Evolutionary conservation across 2,329 filamentous ascomycete genomes (phyloP).

Genomic region (Ophiostoma quercus): DNA sequence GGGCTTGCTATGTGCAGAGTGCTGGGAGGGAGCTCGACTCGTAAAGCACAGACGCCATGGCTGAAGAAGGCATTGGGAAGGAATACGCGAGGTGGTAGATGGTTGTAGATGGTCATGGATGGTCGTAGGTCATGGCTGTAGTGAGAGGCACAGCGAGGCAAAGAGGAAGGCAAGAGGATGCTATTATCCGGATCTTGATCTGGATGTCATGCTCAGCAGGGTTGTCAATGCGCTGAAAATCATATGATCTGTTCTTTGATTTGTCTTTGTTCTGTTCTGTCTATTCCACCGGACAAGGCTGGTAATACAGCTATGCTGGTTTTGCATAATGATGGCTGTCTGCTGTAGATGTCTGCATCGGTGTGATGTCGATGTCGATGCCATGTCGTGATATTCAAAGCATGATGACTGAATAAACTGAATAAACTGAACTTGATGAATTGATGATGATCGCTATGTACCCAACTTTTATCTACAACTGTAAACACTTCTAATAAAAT

Average conservation of each 20-base stretch:
- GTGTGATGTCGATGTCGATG: not conserved
- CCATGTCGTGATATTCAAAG: not conserved
- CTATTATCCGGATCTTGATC: not conserved
- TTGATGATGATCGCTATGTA: not conserved
- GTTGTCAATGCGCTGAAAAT: not conserved
- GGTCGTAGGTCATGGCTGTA: not conserved
- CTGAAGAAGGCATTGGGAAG: not conserved
- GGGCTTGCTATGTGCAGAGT: not conserved
- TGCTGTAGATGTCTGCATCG: not conserved
- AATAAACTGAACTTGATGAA: no score
- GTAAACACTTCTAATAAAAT: no score
- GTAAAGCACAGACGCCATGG: slow-evolving; percentile 8
- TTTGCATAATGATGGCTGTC: not conserved
- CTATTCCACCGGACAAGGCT: not conserved
- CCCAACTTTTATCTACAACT: not conserved
- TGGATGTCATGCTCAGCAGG: not conserved
- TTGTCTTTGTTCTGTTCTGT: not conserved
- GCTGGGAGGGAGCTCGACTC: not conserved
- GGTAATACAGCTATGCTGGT: not conserved
- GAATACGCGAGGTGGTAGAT: not conserved
- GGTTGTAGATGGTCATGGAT: not conserved
- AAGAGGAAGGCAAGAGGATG: not conserved
- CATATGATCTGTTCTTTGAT: not conserved
- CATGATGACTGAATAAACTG: no score
- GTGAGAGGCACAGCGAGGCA: not conserved